A percentile compares a stretch with the other conserved stretches of the same genome.
phyloP scores from a whole-genome alignment of 78 protist genomes.

The Dictyostelium firmibasis region DNA sequence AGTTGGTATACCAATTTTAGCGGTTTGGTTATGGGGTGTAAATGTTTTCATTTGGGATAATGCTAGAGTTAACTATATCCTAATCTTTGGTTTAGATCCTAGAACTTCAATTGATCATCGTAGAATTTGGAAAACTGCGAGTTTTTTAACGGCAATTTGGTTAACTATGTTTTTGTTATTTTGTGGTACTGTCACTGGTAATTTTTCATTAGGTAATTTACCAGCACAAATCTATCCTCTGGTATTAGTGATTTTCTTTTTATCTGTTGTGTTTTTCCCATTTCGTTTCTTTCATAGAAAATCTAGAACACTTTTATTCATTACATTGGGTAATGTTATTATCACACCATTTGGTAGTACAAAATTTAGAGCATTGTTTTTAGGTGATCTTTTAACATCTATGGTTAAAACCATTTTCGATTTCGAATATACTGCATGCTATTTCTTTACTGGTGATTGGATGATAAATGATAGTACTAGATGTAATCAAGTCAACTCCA shows the following conservation, averaged over 20 bases:
- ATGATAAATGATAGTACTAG: slow-evolving; percentile 26
- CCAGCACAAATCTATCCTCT: slow-evolving; percentile 69
- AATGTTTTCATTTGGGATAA: slow-evolving; percentile 52
- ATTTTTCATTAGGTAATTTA: slow-evolving; percentile 3
- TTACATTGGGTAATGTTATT: slow-evolving; percentile 37
- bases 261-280: slow-evolving; percentile 52
- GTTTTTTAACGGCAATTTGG: slow-evolving; percentile 49
- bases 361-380: slow-evolving; percentile 40
- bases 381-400: slow-evolving; percentile 76
- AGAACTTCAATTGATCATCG: slow-evolving; percentile 38
- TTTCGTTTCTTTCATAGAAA: slow-evolving; percentile 73
- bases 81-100: slow-evolving; percentile 69
- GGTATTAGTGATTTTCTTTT: slow-evolving; percentile 54
- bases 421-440: slow-evolving; percentile 77
- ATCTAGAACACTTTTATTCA: slow-evolving; percentile 28
- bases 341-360: slow-evolving; percentile 73
- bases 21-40: slow-evolving; percentile 72
- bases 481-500: slow-evolving; percentile 31
- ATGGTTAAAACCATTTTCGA: slow-evolving; percentile 78
- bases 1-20: slow-evolving; percentile 60
- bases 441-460: slow-evolving; percentile 76
- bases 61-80: slow-evolving; percentile 35
- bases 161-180: slow-evolving; percentile 32
- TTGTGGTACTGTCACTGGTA: slow-evolving; percentile 64
- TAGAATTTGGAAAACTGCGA: slow-evolving; percentile 52